Conservation (phyloP, 805 yeast genomes). For the Teunomyces tritomae region DNA sequence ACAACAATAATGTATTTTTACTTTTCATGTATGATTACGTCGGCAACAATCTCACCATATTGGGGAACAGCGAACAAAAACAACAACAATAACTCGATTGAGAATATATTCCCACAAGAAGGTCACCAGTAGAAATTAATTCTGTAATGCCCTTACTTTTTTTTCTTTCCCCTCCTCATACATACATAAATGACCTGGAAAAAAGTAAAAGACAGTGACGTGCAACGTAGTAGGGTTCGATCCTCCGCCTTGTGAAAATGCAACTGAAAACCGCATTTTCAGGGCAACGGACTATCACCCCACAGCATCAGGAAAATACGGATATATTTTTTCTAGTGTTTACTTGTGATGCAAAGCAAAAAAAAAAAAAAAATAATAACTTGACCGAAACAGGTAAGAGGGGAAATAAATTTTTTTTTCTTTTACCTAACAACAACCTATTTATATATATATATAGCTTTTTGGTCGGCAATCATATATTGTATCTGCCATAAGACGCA, state of each 20-base stretch:
- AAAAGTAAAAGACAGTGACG: too few relatives aligned
- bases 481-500: not conserved
- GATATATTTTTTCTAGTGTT: not conserved
- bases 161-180: too few relatives aligned
- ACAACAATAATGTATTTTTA: not conserved
- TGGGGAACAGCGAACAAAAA: not conserved
- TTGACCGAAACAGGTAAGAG: not conserved
- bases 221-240: not conserved
- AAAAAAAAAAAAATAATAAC: not conserved
- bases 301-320: conserved; percentile 2
- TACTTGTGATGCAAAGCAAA: not conserved
- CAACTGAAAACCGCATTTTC: not conserved
- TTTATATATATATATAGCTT: conserved; percentile 2
- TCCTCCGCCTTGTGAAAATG: not conserved
- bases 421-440: conserved; percentile 2
- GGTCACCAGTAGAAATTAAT: too few relatives aligned
- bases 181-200: too few relatives aligned
- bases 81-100: too few relatives aligned
- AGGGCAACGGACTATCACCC: not conserved
- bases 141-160: too few relatives aligned
- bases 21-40: not conserved
- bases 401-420: conserved; percentile 2
- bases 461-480: not conserved
- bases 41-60: not conserved
- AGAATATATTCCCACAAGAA: too few relatives aligned